A percentile compares a stretch with the other conserved stretches of the same genome.
These are phyloP conservation scores for Sporothrix dimorphospora DNA, from an alignment of 2,329 filamentous ascomycete species.

Conservation along the genomic window DNA sequence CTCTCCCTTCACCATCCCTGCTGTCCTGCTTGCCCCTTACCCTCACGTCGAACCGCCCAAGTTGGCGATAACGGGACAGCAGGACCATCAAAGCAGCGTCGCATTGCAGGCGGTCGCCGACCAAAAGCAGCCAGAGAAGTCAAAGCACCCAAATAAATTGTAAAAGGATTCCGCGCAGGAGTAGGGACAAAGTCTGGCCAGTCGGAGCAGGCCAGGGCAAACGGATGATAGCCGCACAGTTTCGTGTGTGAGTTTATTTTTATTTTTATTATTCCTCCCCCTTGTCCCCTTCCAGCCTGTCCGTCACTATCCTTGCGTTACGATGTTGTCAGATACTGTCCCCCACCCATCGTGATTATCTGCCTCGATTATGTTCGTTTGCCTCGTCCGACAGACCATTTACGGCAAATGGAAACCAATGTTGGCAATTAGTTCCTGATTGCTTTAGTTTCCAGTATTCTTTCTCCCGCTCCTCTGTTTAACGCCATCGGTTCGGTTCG, in stretches of 20 bases:
- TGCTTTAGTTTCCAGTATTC: too few species aligned
- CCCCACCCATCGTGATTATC: not conserved
- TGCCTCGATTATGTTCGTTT: not conserved
- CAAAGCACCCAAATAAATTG: not conserved
- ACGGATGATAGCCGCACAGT: not conserved
- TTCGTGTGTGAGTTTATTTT: not conserved
- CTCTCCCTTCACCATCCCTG: not conserved
- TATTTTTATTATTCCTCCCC: not conserved
- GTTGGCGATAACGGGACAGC: not conserved
- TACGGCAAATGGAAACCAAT: too few species aligned
- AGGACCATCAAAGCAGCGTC: not conserved
- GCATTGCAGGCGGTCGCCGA: not conserved
- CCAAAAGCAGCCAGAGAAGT: not conserved
- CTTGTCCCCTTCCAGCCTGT: not conserved
- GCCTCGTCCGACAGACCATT: too few species aligned
- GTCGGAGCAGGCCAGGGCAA: not conserved
- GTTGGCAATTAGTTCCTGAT: too few species aligned
- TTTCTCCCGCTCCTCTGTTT: too few species aligned
- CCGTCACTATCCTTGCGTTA: not conserved
- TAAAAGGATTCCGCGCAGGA: not conserved
- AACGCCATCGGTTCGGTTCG: not conserved
- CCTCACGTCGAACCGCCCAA: conserved; percentile 10
- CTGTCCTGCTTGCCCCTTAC: conserved; percentile 12
- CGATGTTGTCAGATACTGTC: not conserved
- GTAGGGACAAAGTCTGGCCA: not conserved